These are phyloP conservation scores for Xylaria intraflava DNA, from an alignment of 495 filamentous ascomycete species.

Conservation along the genomic window DNA sequence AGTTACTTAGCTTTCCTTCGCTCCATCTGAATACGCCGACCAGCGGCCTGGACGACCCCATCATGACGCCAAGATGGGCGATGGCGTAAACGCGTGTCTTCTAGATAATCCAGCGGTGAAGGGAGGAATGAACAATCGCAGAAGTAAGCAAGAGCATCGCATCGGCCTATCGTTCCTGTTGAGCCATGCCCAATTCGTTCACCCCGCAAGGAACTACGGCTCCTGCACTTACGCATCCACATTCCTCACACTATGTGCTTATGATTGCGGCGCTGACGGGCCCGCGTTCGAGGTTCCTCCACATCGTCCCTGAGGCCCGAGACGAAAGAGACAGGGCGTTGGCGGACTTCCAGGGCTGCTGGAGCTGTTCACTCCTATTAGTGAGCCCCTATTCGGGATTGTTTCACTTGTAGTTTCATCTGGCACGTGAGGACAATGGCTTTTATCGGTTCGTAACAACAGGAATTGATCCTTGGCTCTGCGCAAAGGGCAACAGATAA, in stretches of 20 bases:
- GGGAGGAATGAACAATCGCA: conserved; percentile 1
- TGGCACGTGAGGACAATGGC: background rate
- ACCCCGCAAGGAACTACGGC: conserved; percentile 11
- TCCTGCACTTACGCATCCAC: conserved; percentile 11
- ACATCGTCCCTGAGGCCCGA: conserved; percentile 13
- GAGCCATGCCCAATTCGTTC: conserved; percentile 9
- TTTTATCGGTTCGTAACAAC: too few species aligned
- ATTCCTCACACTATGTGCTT: conserved; percentile 13
- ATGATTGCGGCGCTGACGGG: conserved; percentile 18
- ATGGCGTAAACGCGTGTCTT: conserved; percentile 13
- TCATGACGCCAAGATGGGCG: conserved; percentile 18
- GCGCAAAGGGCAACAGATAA: too few species aligned
- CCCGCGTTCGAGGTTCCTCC: conserved; percentile 19
- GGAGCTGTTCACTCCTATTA: background rate
- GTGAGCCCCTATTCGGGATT: conserved; percentile 2
- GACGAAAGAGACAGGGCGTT: conserved; percentile 15
- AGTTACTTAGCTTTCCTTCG: conserved; percentile 39
- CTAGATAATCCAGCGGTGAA: conserved; percentile 9
- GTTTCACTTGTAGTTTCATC: conserved; percentile 12
- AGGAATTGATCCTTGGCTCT: too few species aligned
- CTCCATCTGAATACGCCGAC: conserved; percentile 45
- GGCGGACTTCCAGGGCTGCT: conserved; percentile 1
- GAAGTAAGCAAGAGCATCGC: conserved; percentile 1
- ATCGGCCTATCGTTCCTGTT: conserved; percentile 1
- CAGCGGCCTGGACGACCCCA: conserved; percentile 33